These are phyloP conservation scores for Cladophialophora bantiana DNA, from an alignment of 2,329 filamentous ascomycete genomes.

Conservation along the genomic window DNA sequence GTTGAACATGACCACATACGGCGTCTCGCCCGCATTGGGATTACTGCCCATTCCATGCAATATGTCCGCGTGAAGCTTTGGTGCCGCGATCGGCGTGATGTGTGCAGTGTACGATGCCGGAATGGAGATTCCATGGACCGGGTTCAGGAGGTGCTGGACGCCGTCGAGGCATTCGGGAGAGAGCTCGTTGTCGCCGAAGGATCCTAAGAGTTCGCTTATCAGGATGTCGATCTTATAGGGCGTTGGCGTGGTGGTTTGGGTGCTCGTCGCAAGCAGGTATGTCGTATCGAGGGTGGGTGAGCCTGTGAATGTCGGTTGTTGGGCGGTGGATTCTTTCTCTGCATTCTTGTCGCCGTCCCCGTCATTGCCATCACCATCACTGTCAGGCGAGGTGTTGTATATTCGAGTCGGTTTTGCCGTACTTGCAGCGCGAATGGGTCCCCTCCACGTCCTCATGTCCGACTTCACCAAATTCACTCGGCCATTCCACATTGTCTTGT, in stretches of 20 bases:
- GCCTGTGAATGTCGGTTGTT: constrained; percentile 40
- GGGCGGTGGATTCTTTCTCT: constrained; percentile 46
- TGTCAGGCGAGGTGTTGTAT: constrained; percentile 34
- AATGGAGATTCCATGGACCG: constrained; percentile 86
- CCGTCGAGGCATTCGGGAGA: constrained; percentile 96
- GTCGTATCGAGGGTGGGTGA: constrained; percentile 60
- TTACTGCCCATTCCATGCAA: constrained; percentile 66
- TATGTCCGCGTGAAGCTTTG: constrained; percentile 84
- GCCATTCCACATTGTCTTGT: constrained; percentile 78
- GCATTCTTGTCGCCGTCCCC: constrained; percentile 42
- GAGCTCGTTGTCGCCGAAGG: constrained; percentile 95
- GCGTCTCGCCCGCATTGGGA: constrained; percentile 80
- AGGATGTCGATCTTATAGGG: constrained; percentile 76
- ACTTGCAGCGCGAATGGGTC: constrained; percentile 59
- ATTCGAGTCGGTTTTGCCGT: constrained; percentile 35
- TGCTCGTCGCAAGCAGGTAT: constrained; percentile 27
- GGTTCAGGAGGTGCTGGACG: constrained; percentile 85
- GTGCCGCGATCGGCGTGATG: constrained; percentile 87
- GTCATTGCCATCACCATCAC: constrained; percentile 44
- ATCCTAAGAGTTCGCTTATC: constrained; percentile 90
- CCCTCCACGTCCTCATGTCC: constrained; percentile 96
- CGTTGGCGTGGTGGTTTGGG: constrained; percentile 31
- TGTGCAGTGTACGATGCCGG: constrained; percentile 93
- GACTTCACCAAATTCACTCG: constrained; percentile 89
- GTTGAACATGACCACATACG: constrained; percentile 92